Evolutionary conservation across 2,329 filamentous ascomycete species (phyloP), one percentile per base, ranked within the genome.

Genomic region (Thyridium curvatum): DNA sequence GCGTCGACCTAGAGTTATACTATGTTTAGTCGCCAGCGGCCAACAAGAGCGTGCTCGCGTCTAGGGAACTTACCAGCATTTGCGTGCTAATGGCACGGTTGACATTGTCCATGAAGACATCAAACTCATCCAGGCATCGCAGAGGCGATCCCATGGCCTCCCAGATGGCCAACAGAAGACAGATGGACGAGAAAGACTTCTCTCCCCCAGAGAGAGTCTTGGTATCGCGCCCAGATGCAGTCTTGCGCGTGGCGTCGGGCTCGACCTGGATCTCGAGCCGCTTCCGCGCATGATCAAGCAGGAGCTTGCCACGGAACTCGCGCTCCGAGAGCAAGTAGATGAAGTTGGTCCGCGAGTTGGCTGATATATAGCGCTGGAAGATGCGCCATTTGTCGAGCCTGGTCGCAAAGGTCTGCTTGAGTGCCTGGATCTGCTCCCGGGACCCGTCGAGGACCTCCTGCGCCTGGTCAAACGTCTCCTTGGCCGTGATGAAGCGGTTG

Each of bases 31-130:
- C 28, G n/a, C n/a, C n/a, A n/a, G n/a, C n/a, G n/a, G n/a, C n/a
- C n/a, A n/a, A n/a, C n/a, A n/a, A n/a, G n/a, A n/a, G 12, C 2
- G 10, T 26, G 12, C 15, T 17, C 2, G n/a, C n/a, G n/a, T n/a
- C n/a, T n/a, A n/a, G 12, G 31, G 34, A 32, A 72, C 81, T 68
- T 66, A 88, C 84, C 61, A 98, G 85, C 84, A 98, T 88, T 46
- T 86, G 85, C 52, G 94, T 95, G 56, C 87, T 94, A 50, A 94
- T 86, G 40, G 86, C 87, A 44, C 93, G 81, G 61, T 98, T 98
- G 42, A 97, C 87, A 50, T 84, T 88, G 62, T 98, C 93, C 93
- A 98, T 98, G 70, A 96, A 98, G 26, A 98, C 93, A 58, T 98
- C 93, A 56, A 97, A 98, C 62, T 98, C 93, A 62, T 98, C 93